Base-by-base conservation (phyloP, 1,139 yeast genomes). In the Magnusiomyces magnusii region DNA sequence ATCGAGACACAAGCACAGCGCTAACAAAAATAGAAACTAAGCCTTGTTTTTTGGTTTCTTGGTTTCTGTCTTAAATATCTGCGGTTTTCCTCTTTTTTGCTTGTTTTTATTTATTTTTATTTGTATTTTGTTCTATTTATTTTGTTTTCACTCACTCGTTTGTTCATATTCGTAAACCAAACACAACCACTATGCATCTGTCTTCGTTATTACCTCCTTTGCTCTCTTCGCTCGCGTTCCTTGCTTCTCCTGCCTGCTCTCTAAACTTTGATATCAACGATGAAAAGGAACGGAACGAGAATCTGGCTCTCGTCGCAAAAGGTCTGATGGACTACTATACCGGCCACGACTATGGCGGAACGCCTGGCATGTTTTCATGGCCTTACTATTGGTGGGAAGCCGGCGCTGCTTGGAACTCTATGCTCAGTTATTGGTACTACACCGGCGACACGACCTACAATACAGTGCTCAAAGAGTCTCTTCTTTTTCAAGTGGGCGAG, bases 331-430 rank as follows among this genome's bases (percentile, higher is more conserved):
- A 89, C 74, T 91, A 91, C 73, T 89, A 90, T 70, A 85, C 83
- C 54, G 96, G 96, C 51, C 67, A 74, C 54, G 74, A 80, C 39
- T 73, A 77, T 58, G 78, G 78, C 65, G 75, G 88, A 27, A 78
- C 86, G 13, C 80, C 87, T 28, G 97, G 96, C 41, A 81, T 83
- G 86, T 89, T 90, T 70, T 75, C 79, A n/a, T 70, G 77, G 62
- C 95, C 95, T 1, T 87, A 87, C 75, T 88, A 86, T 76, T 90
- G 97, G 97, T 90, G 96, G 96, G 88, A 86, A 75, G 93, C 95
- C 50, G 96, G 96, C 63, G 95, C 90, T 60, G 90, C 88, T 0
- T 85, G 89, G 84, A 93, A 92, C 17, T 80, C 89, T 5, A 68
- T 89, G 73, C 74, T 89, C 57, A 92, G 86, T 69, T 86, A 84